These are phyloP conservation scores for Hemisphaericaspora xylofermentans DNA, from an alignment of 1,139 yeast species.

Conservation along the genomic window DNA sequence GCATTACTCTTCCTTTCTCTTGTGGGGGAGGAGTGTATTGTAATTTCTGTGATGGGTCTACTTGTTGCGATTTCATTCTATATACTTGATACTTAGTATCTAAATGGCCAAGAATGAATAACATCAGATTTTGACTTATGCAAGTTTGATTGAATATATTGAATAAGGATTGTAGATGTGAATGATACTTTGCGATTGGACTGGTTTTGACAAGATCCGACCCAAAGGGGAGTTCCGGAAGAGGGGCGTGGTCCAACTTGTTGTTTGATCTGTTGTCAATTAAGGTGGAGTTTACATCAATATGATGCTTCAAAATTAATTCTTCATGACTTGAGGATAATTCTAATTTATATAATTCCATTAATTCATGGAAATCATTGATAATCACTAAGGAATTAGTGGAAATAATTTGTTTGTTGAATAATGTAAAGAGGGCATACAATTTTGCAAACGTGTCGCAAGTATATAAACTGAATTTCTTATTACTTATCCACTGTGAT, in stretches of 20 bases:
- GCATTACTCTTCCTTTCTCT: conserved; percentile 21
- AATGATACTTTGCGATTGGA: conserved; percentile 32
- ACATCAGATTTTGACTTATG: conserved; percentile 24
- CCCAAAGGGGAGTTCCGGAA: conserved; percentile 31
- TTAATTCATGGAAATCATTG: conserved; percentile 35
- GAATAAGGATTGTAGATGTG: conserved; percentile 31
- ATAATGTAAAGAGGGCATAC: conserved; percentile 19
- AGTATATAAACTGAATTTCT: conserved; percentile 10
- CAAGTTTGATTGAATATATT: conserved; percentile 27
- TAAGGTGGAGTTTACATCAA: conserved; percentile 25
- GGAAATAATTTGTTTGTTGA: conserved; percentile 7
- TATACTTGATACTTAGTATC: conserved; percentile 27
- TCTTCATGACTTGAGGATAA: conserved; percentile 37
- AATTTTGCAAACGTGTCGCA: conserved; percentile 32
- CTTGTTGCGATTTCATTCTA: conserved; percentile 5
- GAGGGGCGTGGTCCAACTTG: conserved; percentile 12
- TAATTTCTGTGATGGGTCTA: conserved; percentile 6
- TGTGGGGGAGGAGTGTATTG: conserved; percentile 5
- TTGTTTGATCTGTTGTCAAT: conserved; percentile 15
- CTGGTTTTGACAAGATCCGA: conserved; percentile 33
- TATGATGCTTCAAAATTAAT: conserved; percentile 32
- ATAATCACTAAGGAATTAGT: conserved; percentile 24
- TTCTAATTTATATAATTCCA: conserved; percentile 38
- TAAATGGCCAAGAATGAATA: conserved; percentile 32
- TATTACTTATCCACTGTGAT: conserved; percentile 7